phyloP scores from a whole-genome alignment of 345 rosid species.

The Rhodamnia argentea region DNA sequence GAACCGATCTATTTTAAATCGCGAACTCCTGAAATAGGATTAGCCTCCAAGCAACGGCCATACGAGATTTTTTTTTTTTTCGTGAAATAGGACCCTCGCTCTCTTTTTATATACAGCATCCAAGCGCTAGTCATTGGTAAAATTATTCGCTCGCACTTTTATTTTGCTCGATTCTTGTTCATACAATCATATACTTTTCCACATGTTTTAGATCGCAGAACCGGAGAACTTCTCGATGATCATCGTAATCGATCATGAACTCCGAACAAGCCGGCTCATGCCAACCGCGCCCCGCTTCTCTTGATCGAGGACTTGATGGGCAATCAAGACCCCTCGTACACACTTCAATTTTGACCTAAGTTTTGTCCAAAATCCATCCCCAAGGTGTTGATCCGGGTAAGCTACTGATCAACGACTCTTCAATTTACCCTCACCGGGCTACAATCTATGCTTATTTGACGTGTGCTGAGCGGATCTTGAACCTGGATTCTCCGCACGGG shows the following conservation, averaged over 20 bases:
- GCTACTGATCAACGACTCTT: not conserved
- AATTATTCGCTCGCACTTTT: not conserved
- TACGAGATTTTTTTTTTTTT: rapidly evolving
- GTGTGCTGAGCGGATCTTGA: not conserved
- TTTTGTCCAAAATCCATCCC: not conserved
- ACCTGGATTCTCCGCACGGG: not conserved
- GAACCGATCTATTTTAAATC: not conserved
- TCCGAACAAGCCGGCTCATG: not conserved
- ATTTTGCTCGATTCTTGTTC: not conserved
- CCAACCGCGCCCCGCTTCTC: rapidly evolving
- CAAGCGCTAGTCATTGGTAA: rapidly evolving
- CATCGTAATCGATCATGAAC: not conserved
- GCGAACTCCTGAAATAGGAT: not conserved
- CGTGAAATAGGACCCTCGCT: not conserved
- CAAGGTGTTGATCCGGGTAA: not conserved
- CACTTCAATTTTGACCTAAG: not conserved
- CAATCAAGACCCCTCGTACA: not conserved
- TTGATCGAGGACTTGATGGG: not conserved
- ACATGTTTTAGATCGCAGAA: not conserved
- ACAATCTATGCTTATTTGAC: not conserved
- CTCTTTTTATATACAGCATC: not conserved
- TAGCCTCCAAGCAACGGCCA: rapidly evolving
- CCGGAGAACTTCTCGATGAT: rapidly evolving
- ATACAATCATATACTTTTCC: not conserved
- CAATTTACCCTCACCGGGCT: not conserved